Base-by-base conservation (phyloP, 306 rosid species). In the Prosopis cineraria region DNA sequence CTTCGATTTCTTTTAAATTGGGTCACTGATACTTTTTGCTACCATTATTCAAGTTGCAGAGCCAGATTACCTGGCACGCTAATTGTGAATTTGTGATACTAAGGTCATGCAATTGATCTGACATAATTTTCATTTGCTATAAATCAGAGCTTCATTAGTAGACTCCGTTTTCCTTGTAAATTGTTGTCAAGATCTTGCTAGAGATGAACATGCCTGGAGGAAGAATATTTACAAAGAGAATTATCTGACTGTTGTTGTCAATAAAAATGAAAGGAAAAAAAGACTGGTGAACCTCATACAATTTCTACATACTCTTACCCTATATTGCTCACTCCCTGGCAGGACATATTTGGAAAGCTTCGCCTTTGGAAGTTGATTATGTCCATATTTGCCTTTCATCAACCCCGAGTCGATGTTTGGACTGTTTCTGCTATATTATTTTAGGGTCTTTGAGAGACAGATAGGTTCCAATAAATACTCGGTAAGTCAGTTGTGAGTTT, bases 391-490 rank as follows among this genome's bases (percentile, higher is more conserved):
- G 71, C 98, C 74, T 96, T 82, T 88, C 98, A 24, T 91, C 99
- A 37, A 93, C 98, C 9, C 99, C 99, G 99, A 96, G 80, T 87
- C 93, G 87, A 81, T 96, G 90, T 96, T 93, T 74, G 99, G 99
- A 76, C 80, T 96, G 73, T 96, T 90, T 82, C 88, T 96, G 68
- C 93, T 91, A 22, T 96, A 96, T 77, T 96, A 96, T 83, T 96
- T 96, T 94, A 85, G 99, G 87, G 94, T 96, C 78, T 96, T 96
- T 73, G 99, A 96, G 90, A 91, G 99, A 77, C 99, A 96, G 78
- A 96, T 96, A 31, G 98, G 99, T 76, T 91, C 99, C 82, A 96
- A 93, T 64, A 96, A 96, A 85, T 90, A 90, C 78, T 91, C 96
- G 0, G 99, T 95, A 78, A 76, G 93, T 85, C 53, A 45, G 53